These are phyloP conservation scores for Citrus medica DNA, from an alignment of 345 rosid genomes.

Conservation along the genomic window DNA sequence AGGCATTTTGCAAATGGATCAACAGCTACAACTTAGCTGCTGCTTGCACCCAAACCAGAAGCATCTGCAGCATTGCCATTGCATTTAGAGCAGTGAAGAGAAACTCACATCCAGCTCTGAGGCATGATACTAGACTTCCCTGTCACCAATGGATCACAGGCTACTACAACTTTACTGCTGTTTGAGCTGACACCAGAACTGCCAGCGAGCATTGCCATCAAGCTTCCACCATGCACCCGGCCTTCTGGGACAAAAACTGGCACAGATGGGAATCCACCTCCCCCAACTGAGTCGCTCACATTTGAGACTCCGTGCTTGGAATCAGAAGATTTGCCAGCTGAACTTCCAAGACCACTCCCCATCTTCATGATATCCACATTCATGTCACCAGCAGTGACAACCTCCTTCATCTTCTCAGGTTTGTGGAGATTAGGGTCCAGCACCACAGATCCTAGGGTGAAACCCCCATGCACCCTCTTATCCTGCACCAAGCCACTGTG, in stretches of 20 bases:
- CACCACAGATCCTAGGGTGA: constrained; percentile 47
- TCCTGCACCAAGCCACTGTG: constrained; percentile 79
- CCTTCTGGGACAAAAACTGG: constrained; percentile 68
- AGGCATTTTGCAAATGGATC: constrained; percentile 18
- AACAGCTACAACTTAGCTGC: constrained; percentile 16
- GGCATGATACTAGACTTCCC: constrained; percentile 24
- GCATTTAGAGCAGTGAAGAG: constrained; percentile 19
- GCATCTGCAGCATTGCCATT: constrained; percentile 56
- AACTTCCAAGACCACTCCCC: constrained; percentile 26
- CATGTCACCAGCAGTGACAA: constrained; percentile 45
- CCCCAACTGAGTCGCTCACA: constrained; percentile 15
- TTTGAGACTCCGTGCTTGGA: constrained; percentile 31
- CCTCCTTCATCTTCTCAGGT: constrained; percentile 55
- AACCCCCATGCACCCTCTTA: constrained; percentile 85
- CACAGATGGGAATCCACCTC: constrained; percentile 22
- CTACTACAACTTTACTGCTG: constrained; percentile 14
- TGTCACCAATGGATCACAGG: constrained; percentile 22
- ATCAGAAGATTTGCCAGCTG: constrained; percentile 31
- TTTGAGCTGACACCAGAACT: constrained; percentile 41
- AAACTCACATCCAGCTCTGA: constrained; percentile 51
- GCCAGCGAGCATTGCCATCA: constrained; percentile 65
- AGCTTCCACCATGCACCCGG: constrained; percentile 94
- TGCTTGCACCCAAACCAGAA: constrained; percentile 34
- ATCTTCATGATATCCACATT: constrained; percentile 43
- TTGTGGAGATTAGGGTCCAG: constrained; percentile 45